Conservation (phyloP, 2,329 filamentous ascomycete genomes). For the Fusarium scirpi region DNA sequence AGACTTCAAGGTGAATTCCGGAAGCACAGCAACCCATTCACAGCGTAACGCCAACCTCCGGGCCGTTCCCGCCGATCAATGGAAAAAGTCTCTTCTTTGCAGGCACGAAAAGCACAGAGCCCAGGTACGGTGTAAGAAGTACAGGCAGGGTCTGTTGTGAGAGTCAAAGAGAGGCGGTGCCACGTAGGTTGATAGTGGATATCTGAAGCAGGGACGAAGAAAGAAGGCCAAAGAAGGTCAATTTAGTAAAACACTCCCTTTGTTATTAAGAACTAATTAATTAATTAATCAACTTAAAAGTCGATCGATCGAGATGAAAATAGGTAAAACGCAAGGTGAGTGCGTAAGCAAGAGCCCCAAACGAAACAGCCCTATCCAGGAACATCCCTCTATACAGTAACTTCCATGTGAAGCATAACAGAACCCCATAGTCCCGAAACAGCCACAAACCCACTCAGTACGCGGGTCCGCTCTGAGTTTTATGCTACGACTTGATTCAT, state of each 20-base stretch:
- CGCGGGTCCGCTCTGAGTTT: neutral
- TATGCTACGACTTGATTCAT: constrained; percentile 22
- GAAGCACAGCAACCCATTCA: constrained; percentile 8
- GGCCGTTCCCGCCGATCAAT: constrained; percentile 35
- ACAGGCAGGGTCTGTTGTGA: constrained; percentile 23
- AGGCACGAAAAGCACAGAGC: constrained; percentile 11
- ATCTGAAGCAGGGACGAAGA: constrained; percentile 9
- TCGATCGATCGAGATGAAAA: constrained; percentile 26
- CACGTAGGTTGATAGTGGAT: constrained; percentile 21
- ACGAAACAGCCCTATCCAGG: constrained; percentile 11
- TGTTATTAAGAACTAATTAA: neutral
- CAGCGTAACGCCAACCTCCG: constrained; percentile 23
- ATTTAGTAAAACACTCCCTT: neutral
- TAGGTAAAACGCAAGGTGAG: constrained; percentile 4
- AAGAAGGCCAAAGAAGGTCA: neutral
- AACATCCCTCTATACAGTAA: neutral
- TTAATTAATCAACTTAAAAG: neutral
- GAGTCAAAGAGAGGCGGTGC: constrained; percentile 9
- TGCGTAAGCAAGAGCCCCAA: constrained; percentile 7
- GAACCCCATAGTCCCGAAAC: constrained; percentile 37
- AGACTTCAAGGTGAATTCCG: constrained; percentile 13
- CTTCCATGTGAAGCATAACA: constrained; percentile 21
- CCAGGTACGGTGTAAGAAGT: neutral
- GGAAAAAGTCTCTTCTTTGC: constrained; percentile 18
- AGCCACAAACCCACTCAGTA: constrained; percentile 21